These are phyloP conservation scores for Aspergillus clavatus DNA, from an alignment of 2,329 filamentous ascomycete genomes.

Conservation along the genomic window DNA sequence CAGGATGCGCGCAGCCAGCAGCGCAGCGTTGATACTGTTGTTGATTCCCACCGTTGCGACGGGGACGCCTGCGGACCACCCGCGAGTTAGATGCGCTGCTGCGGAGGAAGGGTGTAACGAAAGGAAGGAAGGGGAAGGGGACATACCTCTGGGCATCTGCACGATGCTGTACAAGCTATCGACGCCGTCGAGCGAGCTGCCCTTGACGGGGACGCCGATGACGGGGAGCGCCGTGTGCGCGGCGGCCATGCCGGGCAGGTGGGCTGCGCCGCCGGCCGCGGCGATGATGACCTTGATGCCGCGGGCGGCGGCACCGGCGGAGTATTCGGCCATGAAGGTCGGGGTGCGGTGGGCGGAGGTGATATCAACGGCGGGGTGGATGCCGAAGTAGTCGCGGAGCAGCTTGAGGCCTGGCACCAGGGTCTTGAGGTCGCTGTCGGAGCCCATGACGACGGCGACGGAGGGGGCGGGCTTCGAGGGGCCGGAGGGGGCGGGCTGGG, in stretches of 20 bases:
- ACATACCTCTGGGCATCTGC: constrained; percentile 64
- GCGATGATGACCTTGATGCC: constrained; percentile 72
- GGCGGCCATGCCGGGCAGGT: constrained; percentile 70
- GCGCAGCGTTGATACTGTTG: constrained; percentile 71
- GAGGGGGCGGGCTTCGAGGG: constrained; percentile 31
- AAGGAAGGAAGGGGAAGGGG: not conserved
- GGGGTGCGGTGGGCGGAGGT: constrained; percentile 63
- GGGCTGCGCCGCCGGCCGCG: constrained; percentile 68
- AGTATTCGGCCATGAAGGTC: constrained; percentile 63
- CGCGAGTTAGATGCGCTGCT: not conserved
- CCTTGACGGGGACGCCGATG: constrained; percentile 73
- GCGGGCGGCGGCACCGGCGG: constrained; percentile 56
- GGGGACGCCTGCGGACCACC: constrained; percentile 55
- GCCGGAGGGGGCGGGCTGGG: constrained; percentile 28
- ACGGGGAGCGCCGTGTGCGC: constrained; percentile 68
- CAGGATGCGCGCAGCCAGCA: constrained; percentile 66
- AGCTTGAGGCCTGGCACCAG: constrained; percentile 43
- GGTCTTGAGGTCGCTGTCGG: constrained; percentile 44
- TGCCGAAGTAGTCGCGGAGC: constrained; percentile 39
- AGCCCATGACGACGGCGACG: constrained; percentile 48
- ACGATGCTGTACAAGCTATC: constrained; percentile 70
- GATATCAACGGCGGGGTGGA: constrained; percentile 44
- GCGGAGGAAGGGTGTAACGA: not conserved
- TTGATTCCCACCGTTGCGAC: constrained; percentile 74
- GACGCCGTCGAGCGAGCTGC: constrained; percentile 65